Base-by-base conservation (phyloP, 2,329 filamentous ascomycete species). In the Westerdykella ornata region DNA sequence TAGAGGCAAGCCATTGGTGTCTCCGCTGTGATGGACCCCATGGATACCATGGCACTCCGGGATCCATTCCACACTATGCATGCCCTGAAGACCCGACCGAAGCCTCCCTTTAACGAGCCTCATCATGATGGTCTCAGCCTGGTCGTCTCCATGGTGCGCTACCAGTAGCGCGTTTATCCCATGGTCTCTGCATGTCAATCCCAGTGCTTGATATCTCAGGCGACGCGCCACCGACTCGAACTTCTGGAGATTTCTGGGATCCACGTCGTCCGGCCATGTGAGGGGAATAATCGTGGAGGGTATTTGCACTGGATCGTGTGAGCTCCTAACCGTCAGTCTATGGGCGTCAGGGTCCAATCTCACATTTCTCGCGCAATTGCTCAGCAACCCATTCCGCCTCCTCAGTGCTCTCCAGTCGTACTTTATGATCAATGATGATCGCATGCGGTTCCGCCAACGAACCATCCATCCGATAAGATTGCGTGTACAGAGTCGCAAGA, bases 71-170 rank as follows among this genome's bases (percentile, higher is more conserved):
- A 76, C 71, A 3, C 70, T 54, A 8, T 73, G 74, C 54, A 94
- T 92, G 3, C 85, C 88, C 13, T 74, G 70, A 20, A 95, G 69
- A 0, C 86, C 88, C n/a, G 75, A 70, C n/a, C 78, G 77, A 2
- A 76, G 70, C 54, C 87, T 84, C 0, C 82, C 81, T 3, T 72
- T 71, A 7, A 82, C 66, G 28, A 97, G 65, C 32, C 92, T 78
- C 81, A 88, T 85, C 37, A 97, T 67, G 3, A 94, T 74, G 0
- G 89, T 96, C 68, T 98, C 92, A 42, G 88, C 84, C 58, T 92
- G 87, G 56, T 98, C 92, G 56, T 96, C 89, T 47, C 77, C 72
- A 61, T 98, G 92, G 60, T 98, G 92, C 3, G 83, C 92, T 19
- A 94, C 70, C 30, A 96, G 75, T 1, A 97, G 62, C 15, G 78